Percentiles rank a stretch among this genome's conserved stretches.
phyloP scores from a whole-genome alignment of 2,329 filamentous ascomycete genomes.

The Aspergillus carbonarius region DNA sequence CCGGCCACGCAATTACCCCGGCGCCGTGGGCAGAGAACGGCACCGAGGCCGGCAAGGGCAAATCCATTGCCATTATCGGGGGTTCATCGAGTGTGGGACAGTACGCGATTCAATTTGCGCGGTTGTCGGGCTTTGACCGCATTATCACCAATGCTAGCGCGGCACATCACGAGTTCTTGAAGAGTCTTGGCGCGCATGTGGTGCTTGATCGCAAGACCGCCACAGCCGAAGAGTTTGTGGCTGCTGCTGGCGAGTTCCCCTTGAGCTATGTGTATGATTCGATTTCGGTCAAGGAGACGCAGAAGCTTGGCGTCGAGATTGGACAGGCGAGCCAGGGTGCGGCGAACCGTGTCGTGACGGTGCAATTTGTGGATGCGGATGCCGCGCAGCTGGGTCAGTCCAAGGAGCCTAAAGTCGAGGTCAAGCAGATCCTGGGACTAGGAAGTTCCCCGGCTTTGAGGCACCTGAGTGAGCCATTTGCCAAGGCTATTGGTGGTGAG shows the following conservation, averaged over 20 bases:
- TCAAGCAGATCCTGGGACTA: slow-evolving; percentile 21
- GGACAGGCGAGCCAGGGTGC: slow-evolving; percentile 19
- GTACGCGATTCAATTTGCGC: slow-evolving; percentile 36
- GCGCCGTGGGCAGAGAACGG: slow-evolving; percentile 29
- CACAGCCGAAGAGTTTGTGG: slow-evolving; percentile 20
- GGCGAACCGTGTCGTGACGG: slow-evolving; percentile 14
- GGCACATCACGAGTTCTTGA: slow-evolving; percentile 21
- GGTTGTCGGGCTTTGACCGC: slow-evolving; percentile 34
- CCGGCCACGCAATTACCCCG: slow-evolving; percentile 22
- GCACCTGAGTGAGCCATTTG: slow-evolving; percentile 31
- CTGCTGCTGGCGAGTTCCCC: slow-evolving; percentile 25
- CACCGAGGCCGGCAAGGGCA: slow-evolving; percentile 19
- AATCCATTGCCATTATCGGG: slow-evolving; percentile 31
- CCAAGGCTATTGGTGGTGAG: slow-evolving; percentile 18
- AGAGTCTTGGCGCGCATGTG: slow-evolving; percentile 26
- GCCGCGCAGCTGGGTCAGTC: background rate
- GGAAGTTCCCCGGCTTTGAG: slow-evolving; percentile 28
- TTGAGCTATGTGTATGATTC: slow-evolving; percentile 33
- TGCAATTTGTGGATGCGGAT: background rate
- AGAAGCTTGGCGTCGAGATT: slow-evolving; percentile 31
- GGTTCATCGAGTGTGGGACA: slow-evolving; percentile 38
- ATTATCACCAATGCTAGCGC: slow-evolving; percentile 35
- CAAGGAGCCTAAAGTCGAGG: slow-evolving; percentile 11
- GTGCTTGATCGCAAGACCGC: slow-evolving; percentile 25
- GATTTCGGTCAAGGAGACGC: slow-evolving; percentile 31